A percentile compares a stretch with the other conserved stretches of the same genome.
Conservation (phyloP, 2,329 filamentous ascomycete species). For the Pyrenochaeta sp. region DNA sequence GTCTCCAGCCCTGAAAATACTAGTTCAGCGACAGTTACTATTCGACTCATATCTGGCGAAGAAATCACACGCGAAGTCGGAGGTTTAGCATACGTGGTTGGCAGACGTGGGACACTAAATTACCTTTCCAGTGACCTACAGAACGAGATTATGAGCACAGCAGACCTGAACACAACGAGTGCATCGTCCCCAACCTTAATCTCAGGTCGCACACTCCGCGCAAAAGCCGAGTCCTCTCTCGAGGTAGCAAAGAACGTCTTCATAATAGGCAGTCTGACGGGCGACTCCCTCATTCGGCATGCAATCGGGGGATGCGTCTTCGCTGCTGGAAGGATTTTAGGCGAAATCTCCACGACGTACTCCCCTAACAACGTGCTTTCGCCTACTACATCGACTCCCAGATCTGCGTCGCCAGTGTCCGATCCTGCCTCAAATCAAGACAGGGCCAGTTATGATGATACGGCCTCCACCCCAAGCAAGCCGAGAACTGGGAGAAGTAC, state of each 20-base stretch:
- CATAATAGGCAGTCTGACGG: conserved; percentile 66
- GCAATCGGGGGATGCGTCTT: conserved; percentile 67
- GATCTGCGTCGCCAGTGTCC: conserved; percentile 28
- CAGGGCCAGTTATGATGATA: conserved; percentile 5
- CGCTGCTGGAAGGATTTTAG: conserved; percentile 60
- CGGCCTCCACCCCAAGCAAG: conserved; percentile 11
- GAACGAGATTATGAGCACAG: conserved; percentile 55
- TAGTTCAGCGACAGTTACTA: conserved; percentile 47
- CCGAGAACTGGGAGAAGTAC: conserved; percentile 20
- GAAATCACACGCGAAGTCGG: conserved; percentile 57
- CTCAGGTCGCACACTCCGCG: conserved; percentile 62
- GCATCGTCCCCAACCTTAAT: conserved; percentile 44
- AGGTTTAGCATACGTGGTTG: conserved; percentile 64
- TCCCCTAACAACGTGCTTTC: conserved; percentile 18
- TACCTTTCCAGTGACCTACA: conserved; percentile 60
- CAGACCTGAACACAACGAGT: conserved; percentile 6
- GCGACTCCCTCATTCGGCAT: conserved; percentile 68
- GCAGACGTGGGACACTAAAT: conserved; percentile 62
- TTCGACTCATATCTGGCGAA: conserved; percentile 55
- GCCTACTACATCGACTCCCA: conserved; percentile 24
- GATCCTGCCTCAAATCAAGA: conserved; percentile 25
- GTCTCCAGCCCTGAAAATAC: conserved; percentile 28
- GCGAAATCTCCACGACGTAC: conserved; percentile 32
- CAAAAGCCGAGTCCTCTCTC: conserved; percentile 60
- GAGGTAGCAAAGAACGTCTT: conserved; percentile 64